A percentile compares a stretch with the other conserved stretches of the same genome.
phyloP scores from a whole-genome alignment of 768 basidiomycete species.

The Mycena capillaripes region DNA sequence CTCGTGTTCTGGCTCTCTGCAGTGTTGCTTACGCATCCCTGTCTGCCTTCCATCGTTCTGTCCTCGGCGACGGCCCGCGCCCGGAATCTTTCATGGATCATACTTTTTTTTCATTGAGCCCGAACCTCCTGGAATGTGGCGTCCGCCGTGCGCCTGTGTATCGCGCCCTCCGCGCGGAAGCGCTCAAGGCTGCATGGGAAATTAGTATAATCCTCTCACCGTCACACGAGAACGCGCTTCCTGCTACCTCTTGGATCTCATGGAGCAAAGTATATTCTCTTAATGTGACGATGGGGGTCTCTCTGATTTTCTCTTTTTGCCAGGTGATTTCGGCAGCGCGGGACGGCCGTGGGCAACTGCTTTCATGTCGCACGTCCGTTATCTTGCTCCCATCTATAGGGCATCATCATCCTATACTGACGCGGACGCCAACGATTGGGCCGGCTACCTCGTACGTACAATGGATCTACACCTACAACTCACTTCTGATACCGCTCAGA shows the following conservation, averaged over 20 bases:
- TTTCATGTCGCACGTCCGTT: conserved; percentile 18
- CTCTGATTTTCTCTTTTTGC: neutral
- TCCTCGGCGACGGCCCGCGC: conserved; percentile 21
- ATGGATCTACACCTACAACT: too few relatives aligned
- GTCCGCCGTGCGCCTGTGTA: neutral
- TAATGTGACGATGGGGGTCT: too few relatives aligned
- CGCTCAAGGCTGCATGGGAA: conserved; percentile 26
- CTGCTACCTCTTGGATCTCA: conserved; percentile 24
- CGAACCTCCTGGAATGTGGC: neutral
- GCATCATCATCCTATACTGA: neutral
- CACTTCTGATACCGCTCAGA: neutral
- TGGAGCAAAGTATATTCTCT: conserved; percentile 16
- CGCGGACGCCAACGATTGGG: neutral
- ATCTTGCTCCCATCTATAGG: conserved; percentile 11
- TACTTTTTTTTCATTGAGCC: conserved; percentile 10
- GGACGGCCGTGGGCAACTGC: conserved; percentile 26
- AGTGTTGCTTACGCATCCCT: conserved; percentile 19
- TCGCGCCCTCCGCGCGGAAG: conserved; percentile 6
- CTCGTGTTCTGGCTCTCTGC: conserved; percentile 28
- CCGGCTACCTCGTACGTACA: neutral
- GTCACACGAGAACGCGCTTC: conserved; percentile 27
- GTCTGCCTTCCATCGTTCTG: conserved; percentile 13
- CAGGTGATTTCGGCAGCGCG: conserved; percentile 5
- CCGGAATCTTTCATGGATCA: conserved; percentile 15
- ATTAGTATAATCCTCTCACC: conserved; percentile 16